Conservation (phyloP, 1,284 basidiomycete species). For the Papiliotrema terrestris region DNA sequence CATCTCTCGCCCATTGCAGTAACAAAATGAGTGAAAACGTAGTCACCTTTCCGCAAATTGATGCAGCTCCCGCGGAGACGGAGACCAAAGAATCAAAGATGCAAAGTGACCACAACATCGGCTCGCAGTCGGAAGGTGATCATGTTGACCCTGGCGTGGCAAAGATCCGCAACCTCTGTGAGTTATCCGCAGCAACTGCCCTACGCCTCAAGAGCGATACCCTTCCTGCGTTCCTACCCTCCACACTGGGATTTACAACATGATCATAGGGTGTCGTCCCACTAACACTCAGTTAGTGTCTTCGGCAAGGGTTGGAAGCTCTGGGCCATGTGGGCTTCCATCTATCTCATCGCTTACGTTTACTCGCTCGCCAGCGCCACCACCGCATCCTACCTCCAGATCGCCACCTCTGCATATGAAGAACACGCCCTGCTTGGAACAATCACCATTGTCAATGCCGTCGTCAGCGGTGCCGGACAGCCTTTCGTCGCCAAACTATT, state of each 20-base stretch:
- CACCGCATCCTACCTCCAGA: neutral
- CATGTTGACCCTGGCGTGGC: too few relatives aligned
- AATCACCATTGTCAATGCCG: slow-evolving; percentile 14
- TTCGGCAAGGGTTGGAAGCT: slow-evolving; percentile 5
- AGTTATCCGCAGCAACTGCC: neutral
- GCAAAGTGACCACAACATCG: too few relatives aligned
- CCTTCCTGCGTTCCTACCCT: too few relatives aligned
- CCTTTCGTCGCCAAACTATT: slow-evolving; percentile 44
- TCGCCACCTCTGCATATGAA: slow-evolving; percentile 1
- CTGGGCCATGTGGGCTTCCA: neutral
- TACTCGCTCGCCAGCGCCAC: slow-evolving; percentile 2
- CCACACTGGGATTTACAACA: too few relatives aligned
- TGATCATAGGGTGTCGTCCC: too few relatives aligned
- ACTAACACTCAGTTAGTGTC: too few relatives aligned
- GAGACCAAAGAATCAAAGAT: too few relatives aligned
- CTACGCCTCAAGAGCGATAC: neutral
- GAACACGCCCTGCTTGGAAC: slow-evolving; percentile 1
- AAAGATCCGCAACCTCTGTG: neutral
- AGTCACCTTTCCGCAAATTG: too few relatives aligned
- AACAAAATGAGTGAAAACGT: too few relatives aligned
- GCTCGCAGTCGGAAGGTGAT: too few relatives aligned
- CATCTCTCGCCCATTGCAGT: too few relatives aligned
- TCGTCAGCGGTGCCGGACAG: slow-evolving; percentile 39
- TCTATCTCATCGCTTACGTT: slow-evolving; percentile 5
- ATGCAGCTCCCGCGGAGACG: too few relatives aligned